These are phyloP conservation scores for Puccinia brachypodii DNA, from an alignment of 1,284 basidiomycete species.

Conservation along the genomic window DNA sequence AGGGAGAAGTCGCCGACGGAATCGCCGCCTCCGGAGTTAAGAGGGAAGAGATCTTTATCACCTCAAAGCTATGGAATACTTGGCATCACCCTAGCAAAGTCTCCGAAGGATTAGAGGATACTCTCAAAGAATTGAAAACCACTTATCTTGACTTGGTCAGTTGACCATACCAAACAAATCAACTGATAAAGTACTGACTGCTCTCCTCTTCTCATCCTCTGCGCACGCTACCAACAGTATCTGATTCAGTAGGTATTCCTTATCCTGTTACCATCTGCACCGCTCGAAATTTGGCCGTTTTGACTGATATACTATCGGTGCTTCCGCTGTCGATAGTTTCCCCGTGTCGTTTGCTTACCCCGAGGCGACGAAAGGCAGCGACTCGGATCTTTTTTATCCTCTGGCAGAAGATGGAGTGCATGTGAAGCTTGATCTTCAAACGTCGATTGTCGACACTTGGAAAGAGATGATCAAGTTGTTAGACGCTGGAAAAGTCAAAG, in stretches of 20 bases:
- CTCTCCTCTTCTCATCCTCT: not conserved
- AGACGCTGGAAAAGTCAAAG: conserved; percentile 57
- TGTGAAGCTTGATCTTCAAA: conserved; percentile 53
- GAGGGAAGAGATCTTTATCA: conserved; percentile 61
- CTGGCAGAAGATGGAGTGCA: conserved; percentile 50
- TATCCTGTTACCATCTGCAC: not conserved
- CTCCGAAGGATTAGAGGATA: conserved; percentile 57
- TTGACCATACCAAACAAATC: not conserved
- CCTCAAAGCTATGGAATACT: conserved; percentile 58
- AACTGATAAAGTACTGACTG: not conserved
- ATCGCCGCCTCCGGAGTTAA: conserved; percentile 60
- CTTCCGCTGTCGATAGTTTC: conserved; percentile 50
- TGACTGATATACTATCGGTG: not conserved
- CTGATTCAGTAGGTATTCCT: conserved; percentile 27
- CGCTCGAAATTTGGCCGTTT: not conserved
- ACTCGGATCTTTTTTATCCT: conserved; percentile 52
- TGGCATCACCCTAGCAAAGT: conserved; percentile 56
- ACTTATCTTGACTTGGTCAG: conserved; percentile 58
- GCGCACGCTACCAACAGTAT: conserved; percentile 2
- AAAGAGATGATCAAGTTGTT: conserved; percentile 55
- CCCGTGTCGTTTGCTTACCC: conserved; percentile 53
- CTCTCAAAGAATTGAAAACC: conserved; percentile 57
- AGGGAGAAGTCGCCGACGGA: conserved; percentile 60
- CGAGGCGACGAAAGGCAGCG: conserved; percentile 11
- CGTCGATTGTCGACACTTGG: conserved; percentile 56